Conservation (phyloP, 129 eudicot species). For the Chrysanthemum seticuspe region DNA sequence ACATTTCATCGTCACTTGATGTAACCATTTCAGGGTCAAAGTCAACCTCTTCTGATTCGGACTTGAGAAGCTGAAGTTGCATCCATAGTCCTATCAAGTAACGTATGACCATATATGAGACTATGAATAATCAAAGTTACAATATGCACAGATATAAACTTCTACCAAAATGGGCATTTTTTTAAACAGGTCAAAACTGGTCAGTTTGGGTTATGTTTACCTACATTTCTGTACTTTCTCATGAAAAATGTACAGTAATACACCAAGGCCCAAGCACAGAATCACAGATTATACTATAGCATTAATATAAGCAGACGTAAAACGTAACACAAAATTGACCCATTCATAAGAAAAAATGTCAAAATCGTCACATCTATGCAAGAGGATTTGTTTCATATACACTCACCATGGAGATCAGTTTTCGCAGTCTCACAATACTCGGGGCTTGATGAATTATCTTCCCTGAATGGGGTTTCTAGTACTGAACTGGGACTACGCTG, state of each 20-base stretch:
- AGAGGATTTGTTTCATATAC: not conserved
- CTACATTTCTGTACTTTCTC: not conserved
- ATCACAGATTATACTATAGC: no score
- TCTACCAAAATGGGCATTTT: no score
- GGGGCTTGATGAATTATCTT: constrained; percentile 32
- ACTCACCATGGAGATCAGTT: constrained; percentile 42
- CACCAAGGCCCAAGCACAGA: no score
- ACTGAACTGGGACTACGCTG: constrained; percentile 61
- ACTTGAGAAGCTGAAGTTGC: constrained; percentile 51
- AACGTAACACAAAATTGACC: no score
- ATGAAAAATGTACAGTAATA: no score
- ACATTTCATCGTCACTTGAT: constrained; percentile 60
- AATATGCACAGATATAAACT: no score
- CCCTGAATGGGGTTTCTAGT: constrained; percentile 44
- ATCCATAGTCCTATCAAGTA: constrained; percentile 42
- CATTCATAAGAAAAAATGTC: no score
- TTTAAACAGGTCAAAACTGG: no score
- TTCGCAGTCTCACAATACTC: constrained; percentile 26
- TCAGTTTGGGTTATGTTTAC: no score
- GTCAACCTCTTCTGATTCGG: constrained; percentile 48
- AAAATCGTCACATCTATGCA: not conserved
- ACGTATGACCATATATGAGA: constrained; percentile 5
- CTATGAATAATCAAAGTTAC: not conserved
- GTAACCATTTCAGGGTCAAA: constrained; percentile 56
- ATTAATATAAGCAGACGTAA: no score